A percentile compares a stretch with the other conserved stretches of the same genome.
These are phyloP conservation scores for Carex cristatella DNA, from an alignment of 176 grass and related monocot genomes.

Conservation along the genomic window DNA sequence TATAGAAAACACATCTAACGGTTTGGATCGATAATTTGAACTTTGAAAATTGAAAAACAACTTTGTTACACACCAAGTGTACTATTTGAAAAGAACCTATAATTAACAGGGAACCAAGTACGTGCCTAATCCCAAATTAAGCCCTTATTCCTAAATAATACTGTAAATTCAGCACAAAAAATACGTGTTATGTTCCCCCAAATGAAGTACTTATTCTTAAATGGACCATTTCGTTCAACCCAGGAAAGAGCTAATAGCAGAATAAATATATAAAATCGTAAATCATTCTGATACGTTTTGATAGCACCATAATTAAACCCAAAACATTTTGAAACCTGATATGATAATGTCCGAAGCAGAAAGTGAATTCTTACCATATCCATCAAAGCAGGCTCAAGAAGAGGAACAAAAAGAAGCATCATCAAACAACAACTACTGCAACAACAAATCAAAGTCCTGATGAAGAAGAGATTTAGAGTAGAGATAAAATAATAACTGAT, in stretches of 20 bases:
- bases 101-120: not conserved
- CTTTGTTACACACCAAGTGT: too few species aligned
- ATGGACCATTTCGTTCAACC: not conserved
- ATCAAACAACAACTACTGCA: not conserved
- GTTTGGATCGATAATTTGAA: too few species aligned
- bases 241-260: not conserved
- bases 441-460: not conserved
- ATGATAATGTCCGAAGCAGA: not conserved
- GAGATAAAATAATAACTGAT: conserved; percentile 45
- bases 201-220: not conserved
- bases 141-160: not conserved
- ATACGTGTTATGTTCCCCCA: not conserved
- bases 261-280: not conserved
- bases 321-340: not conserved
- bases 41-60: too few species aligned
- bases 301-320: not conserved
- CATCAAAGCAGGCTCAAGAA: not conserved
- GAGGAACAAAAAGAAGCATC: conserved; percentile 24
- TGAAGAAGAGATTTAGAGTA: not conserved
- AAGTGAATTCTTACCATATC: not conserved
- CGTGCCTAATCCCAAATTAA: not conserved
- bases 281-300: not conserved
- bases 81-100: not conserved
- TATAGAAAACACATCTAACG: too few species aligned
- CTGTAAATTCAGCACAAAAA: not conserved